phyloP scores from a whole-genome alignment of 768 basidiomycete species.

The Boletus rubescentipes region DNA sequence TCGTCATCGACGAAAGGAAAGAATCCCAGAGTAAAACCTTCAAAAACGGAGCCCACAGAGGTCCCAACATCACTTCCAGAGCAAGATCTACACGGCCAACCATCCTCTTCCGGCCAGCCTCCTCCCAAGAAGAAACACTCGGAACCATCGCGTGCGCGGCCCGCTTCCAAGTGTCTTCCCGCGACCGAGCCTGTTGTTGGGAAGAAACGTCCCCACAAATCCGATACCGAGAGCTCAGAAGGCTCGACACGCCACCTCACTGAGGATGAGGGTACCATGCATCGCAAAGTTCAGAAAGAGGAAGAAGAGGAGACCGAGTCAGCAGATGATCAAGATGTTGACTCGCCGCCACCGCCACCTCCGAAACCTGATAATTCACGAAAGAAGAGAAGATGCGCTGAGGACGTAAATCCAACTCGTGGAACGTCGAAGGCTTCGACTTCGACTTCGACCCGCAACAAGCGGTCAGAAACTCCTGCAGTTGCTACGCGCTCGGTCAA shows the following conservation, averaged over 20 bases:
- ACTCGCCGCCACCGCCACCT: constrained; percentile 31
- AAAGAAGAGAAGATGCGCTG: constrained; percentile 50
- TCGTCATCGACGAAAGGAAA: constrained; percentile 12
- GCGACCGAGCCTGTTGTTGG: constrained; percentile 9
- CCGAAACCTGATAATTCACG: constrained; percentile 22
- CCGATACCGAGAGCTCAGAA: constrained; percentile 28
- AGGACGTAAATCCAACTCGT: constrained; percentile 26
- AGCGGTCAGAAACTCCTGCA: constrained; percentile 27
- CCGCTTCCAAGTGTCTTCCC: constrained; percentile 1
- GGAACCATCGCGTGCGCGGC: constrained; percentile 5
- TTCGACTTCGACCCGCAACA: constrained; percentile 29
- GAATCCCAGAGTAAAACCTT: constrained; percentile 6
- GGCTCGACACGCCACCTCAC: constrained; percentile 14
- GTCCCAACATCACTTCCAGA: constrained; percentile 63
- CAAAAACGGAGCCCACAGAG: constrained; percentile 32
- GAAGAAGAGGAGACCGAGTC: constrained; percentile 43
- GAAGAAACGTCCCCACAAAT: constrained; percentile 23
- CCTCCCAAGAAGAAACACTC: constrained; percentile 11
- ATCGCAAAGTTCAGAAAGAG: constrained; percentile 24
- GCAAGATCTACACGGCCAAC: constrained; percentile 39
- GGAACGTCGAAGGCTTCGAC: constrained; percentile 24
- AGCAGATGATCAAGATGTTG: constrained; percentile 40
- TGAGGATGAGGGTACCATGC: constrained; percentile 29
- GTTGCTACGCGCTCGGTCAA: constrained; percentile 37
- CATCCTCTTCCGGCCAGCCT: constrained; percentile 6